phyloP scores from a whole-genome alignment of 2,329 filamentous ascomycete genomes.

The Diaporthe capsici region DNA sequence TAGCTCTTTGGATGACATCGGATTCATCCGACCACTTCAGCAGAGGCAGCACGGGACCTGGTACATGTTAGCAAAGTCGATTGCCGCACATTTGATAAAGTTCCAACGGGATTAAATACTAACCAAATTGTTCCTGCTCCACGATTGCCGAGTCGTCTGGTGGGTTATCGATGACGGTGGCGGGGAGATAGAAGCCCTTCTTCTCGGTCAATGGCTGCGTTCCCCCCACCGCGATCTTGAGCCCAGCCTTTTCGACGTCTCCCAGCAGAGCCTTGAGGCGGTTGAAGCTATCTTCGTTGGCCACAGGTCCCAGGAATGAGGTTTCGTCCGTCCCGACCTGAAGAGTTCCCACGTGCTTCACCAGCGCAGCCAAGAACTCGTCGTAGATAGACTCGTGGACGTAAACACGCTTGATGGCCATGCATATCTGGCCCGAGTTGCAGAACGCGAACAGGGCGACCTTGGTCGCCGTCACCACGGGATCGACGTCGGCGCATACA shows the following conservation, averaged over 20 bases:
- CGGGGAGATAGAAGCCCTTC: conserved; percentile 69
- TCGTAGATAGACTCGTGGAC: conserved; percentile 67
- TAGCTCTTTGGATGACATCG: conserved; percentile 62
- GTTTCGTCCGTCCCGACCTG: conserved; percentile 7
- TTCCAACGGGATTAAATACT: neutral
- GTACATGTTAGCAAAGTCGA: neutral
- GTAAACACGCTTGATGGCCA: conserved; percentile 67
- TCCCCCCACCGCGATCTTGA: conserved; percentile 61
- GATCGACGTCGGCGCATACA: conserved; percentile 60
- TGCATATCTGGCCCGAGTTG: conserved; percentile 71
- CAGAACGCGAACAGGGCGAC: conserved; percentile 68
- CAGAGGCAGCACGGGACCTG: conserved; percentile 59
- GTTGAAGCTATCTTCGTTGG: conserved; percentile 63
- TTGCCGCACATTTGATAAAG: neutral
- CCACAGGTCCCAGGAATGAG: conserved; percentile 63
- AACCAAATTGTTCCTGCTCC: conserved; percentile 63
- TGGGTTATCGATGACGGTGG: conserved; percentile 72
- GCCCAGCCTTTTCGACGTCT: conserved; percentile 52
- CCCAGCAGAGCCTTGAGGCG: conserved; percentile 3
- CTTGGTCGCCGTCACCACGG: conserved; percentile 45
- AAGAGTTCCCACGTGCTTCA: conserved; percentile 38
- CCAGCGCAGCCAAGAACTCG: conserved; percentile 54
- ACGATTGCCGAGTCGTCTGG: conserved; percentile 70
- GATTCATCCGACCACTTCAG: conserved; percentile 60
- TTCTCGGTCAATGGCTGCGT: conserved; percentile 40